Evolutionary conservation across 2,329 filamentous ascomycete genomes (phyloP).

Genomic region (Cercospora zeina): DNA sequence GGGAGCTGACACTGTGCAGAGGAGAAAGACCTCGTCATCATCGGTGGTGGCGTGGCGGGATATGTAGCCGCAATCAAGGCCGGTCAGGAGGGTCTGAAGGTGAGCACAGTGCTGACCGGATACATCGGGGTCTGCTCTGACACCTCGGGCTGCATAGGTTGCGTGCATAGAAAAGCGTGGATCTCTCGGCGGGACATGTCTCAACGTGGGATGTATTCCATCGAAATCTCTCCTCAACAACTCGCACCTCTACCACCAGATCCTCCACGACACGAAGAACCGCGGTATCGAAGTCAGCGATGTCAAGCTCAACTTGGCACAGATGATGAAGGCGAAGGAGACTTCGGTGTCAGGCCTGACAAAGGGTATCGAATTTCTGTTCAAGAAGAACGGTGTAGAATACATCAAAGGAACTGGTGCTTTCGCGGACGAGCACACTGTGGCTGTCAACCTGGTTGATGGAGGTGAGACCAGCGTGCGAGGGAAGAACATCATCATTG

Average conservation of each 20-base stretch:
- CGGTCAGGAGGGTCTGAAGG: constrained; percentile 94
- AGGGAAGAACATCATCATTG: constrained; percentile 97
- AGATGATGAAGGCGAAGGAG: constrained; percentile 99
- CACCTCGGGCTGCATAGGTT: constrained; percentile 58
- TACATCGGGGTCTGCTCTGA: neutral
- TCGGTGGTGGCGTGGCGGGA: constrained; percentile 95
- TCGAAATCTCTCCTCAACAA: constrained; percentile 99
- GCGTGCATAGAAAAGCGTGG: constrained; percentile 98
- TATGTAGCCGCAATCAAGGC: constrained; percentile 99
- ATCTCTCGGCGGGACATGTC: constrained; percentile 88
- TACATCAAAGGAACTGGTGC: constrained; percentile 81
- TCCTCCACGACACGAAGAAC: constrained; percentile 90
- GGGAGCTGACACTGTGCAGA: constrained; percentile 55
- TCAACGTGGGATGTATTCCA: constrained; percentile 98
- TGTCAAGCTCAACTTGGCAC: constrained; percentile 89
- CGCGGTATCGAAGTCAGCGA: constrained; percentile 96
- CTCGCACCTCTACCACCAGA: constrained; percentile 96
- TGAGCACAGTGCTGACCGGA: constrained; percentile 45
- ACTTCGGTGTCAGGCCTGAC: constrained; percentile 83
- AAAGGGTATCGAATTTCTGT: constrained; percentile 95
- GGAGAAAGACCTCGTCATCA: constrained; percentile 95
- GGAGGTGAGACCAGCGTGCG: constrained; percentile 84
- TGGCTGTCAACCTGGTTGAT: constrained; percentile 86
- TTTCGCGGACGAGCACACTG: constrained; percentile 66
- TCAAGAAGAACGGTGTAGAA: constrained; percentile 99